Base-by-base conservation (phyloP, 2,329 filamentous ascomycete genomes). In the Fusarium floridanum region DNA sequence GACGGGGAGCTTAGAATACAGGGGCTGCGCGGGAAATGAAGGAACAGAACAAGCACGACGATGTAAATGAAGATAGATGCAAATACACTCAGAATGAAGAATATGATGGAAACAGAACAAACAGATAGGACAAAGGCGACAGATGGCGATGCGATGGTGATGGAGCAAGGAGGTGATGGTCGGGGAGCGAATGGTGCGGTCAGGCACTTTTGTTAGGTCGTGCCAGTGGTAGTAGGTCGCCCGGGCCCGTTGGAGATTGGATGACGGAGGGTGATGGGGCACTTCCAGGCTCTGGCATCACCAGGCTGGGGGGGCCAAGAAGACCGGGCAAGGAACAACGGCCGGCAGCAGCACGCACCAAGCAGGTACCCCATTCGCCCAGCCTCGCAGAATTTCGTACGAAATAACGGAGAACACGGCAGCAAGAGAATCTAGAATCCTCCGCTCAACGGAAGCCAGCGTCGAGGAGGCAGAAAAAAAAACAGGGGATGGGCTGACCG, bases 121-220 rank as follows among this genome's bases (percentile, higher is more conserved):
- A 66, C 22, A 64, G 56, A 61, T 68, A 64, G 17, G 45, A 50
- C 55, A 64, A 36, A 65, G 57, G 20, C 43, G 36, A 59, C 43
- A 56, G 59, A 62, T 41, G 67, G 57, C 55, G 50, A 68, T 62
- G 56, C 41, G 62, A 68, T 73, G 70, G 64, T 68, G 74, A 76
- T 70, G 61, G 67, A 69, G 57, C 66, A 72, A 72, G 67, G 72
- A 68, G 74, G 74, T 68, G 72, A 66, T 76, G 72, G 66, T 66
- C 53, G 41, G 29, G 55, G 63, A 75, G 61, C 68, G 63, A 63
- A 74, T 76, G 73, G 76, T 75, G 73, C 76, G 73, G 76, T 78
- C 71, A 76, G 76, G 72, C 68, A 75, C 60, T 76, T 74, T 77
- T 73, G 73, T 65, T 66, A 66, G 67, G 66, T 45, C 32, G 67